phyloP scores from a whole-genome alignment of 2,329 filamentous ascomycete species.

The Venturia oleaginea region DNA sequence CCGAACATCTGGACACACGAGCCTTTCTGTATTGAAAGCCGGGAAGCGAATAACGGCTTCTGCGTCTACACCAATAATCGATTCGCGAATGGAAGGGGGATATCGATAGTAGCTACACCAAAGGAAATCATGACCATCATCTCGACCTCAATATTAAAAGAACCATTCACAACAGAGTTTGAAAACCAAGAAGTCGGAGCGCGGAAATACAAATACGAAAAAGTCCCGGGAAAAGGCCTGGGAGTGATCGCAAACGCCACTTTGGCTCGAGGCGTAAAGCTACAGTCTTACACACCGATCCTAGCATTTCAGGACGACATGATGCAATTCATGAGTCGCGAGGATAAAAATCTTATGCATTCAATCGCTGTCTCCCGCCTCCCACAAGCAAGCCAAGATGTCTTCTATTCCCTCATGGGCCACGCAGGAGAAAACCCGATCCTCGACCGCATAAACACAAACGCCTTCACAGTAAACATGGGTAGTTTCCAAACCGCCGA shows the following conservation, averaged over 20 bases:
- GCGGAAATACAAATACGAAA: background rate
- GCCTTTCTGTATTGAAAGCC: constrained; percentile 13
- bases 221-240: constrained; percentile 11
- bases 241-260: constrained; percentile 11
- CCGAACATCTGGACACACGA: constrained; percentile 14
- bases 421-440: constrained; percentile 13
- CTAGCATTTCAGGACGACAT: constrained; percentile 11
- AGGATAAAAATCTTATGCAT: background rate
- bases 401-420: constrained; percentile 10
- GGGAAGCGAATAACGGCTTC: constrained; percentile 12
- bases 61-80: constrained; percentile 14
- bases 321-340: constrained; percentile 10
- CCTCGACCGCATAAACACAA: constrained; percentile 13
- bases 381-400: constrained; percentile 1
- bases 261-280: constrained; percentile 3
- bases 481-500: constrained; percentile 5
- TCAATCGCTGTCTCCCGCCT: constrained; percentile 10
- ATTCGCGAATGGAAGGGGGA: constrained; percentile 15
- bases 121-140: background rate
- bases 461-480: constrained; percentile 12
- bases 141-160: background rate
- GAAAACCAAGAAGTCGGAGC: background rate
- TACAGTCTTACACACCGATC: constrained; percentile 10
- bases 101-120: constrained; percentile 12
- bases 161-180: background rate